Evolutionary conservation across 768 basidiomycete genomes (phyloP).

Genomic region (Tulasnella sp.): DNA sequence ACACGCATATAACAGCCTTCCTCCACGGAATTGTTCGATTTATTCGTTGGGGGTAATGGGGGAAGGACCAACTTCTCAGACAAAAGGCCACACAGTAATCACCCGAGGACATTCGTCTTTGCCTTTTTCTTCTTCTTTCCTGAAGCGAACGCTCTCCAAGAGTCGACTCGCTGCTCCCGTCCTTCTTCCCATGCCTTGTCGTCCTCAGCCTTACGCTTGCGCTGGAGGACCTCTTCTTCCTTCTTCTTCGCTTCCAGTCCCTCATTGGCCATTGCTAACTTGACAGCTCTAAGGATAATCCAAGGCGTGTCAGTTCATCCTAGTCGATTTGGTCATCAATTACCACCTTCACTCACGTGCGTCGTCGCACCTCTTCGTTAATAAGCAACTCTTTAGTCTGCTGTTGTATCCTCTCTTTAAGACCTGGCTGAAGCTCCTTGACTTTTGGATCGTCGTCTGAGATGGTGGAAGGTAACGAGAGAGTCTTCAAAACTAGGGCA

Average conservation of each 20-base stretch:
- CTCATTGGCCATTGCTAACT: slow-evolving; percentile 87
- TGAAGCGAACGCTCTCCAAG: slow-evolving; percentile 69
- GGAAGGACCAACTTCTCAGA: too few relatives aligned
- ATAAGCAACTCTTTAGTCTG: slow-evolving; percentile 80
- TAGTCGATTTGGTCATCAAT: background rate
- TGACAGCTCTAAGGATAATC: slow-evolving; percentile 54
- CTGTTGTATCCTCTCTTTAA: slow-evolving; percentile 55
- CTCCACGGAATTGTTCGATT: background rate
- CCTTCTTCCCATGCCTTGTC: slow-evolving; percentile 83
- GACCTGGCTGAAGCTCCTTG: slow-evolving; percentile 47
- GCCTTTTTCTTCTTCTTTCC: slow-evolving; percentile 60
- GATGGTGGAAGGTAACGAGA: slow-evolving; percentile 53
- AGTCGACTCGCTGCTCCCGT: slow-evolving; percentile 74
- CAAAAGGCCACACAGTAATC: background rate
- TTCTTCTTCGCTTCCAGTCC: slow-evolving; percentile 89
- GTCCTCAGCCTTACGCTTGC: slow-evolving; percentile 82
- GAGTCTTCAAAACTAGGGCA: slow-evolving; percentile 51
- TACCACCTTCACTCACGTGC: slow-evolving; percentile 52
- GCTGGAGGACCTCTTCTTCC: slow-evolving; percentile 69
- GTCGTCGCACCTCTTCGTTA: slow-evolving; percentile 77
- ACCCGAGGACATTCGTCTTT: slow-evolving; percentile 57
- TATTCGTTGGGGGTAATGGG: too few relatives aligned
- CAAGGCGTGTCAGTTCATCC: background rate
- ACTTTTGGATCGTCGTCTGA: slow-evolving; percentile 53
- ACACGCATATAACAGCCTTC: too few relatives aligned